Evolutionary conservation across 495 filamentous ascomycete species (phyloP), one percentile per base, ranked within the genome.

Genomic region (Hyaloscypha hepaticicola): DNA sequence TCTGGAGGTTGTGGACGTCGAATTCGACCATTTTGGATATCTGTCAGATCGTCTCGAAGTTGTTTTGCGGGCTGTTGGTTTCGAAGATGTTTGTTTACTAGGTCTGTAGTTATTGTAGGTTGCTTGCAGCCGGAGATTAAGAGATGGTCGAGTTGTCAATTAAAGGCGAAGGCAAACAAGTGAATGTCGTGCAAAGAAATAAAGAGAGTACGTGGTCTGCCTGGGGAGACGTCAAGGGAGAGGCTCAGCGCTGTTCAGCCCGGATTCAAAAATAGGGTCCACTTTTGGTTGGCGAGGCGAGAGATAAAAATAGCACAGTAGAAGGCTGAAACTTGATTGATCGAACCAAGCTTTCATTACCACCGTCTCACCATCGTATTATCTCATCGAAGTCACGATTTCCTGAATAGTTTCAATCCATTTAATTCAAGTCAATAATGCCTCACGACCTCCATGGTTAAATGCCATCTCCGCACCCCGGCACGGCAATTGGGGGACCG

Each of bases 1-100:
- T 77, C 64, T 85, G 84, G 22, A 87, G 70, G 68, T 79, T 75
- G 64, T 84, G 76, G 24, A 78, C 74, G 59, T 77, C 73, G 72
- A 82, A 70, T 66, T 83, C 80, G 58, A 83, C 49, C 60, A 58
- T 68, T 45, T 6, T 45, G 31, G 56, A 12, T n/a, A 27, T 19
- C 14, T 45, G 31, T 24, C 28, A n/a, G 27, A 2, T 11, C n/a
- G 52, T 33, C 29, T 55, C 31, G 60, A 16, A 45, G 41, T 55
- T 45, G 48, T 63, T 38, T 41, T 27, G 14, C 21, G 34, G 21
- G 21, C 14, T 33, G 25, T 34, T 25, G 45, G 34, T 26, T 51
- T 26, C 9, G 61, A 19, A 19, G 45, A 45, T 51, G 22, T 59
- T 59, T 38, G 1, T 22, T 59, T 24, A 19, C 5, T 48, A 31